Percentiles rank a stretch among this genome's conserved stretches.
Conservation (phyloP, 2,329 filamentous ascomycete genomes). For the Tolypocladium tundrense region DNA sequence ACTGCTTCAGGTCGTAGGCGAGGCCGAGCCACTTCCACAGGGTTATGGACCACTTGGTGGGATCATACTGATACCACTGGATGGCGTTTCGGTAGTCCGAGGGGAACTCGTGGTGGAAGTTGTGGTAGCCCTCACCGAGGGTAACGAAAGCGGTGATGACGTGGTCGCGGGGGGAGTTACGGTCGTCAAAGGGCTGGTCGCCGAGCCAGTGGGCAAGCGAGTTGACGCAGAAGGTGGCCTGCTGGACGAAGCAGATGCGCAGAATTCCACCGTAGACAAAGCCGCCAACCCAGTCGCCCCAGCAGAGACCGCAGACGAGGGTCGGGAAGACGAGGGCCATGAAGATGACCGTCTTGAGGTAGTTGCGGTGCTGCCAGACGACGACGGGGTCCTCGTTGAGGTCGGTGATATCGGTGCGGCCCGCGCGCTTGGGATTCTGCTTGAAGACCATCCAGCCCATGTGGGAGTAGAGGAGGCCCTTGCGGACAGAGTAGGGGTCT, state of each 20-base stretch:
- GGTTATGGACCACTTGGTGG: constrained; percentile 86
- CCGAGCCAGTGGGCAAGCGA: constrained; percentile 84
- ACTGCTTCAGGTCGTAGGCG: constrained; percentile 81
- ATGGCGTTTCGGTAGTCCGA: constrained; percentile 90
- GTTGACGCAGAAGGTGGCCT: constrained; percentile 91
- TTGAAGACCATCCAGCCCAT: constrained; percentile 90
- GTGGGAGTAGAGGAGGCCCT: constrained; percentile 69
- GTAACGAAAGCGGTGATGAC: constrained; percentile 78
- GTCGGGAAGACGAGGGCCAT: constrained; percentile 72
- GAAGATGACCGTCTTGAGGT: constrained; percentile 66
- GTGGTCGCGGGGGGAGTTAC: constrained; percentile 83
- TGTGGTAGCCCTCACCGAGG: constrained; percentile 84
- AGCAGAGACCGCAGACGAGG: constrained; percentile 64
- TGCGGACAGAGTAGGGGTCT: constrained; percentile 84
- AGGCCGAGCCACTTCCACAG: constrained; percentile 74
- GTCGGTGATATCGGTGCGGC: constrained; percentile 80
- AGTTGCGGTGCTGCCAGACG: constrained; percentile 81
- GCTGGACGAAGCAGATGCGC: constrained; percentile 81
- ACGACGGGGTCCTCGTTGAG: constrained; percentile 79
- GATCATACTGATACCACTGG: constrained; percentile 84
- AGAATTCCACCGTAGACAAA: constrained; percentile 80
- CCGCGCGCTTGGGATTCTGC: constrained; percentile 83
- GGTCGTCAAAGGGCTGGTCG: constrained; percentile 86
- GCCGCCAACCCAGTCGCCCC: constrained; percentile 73
- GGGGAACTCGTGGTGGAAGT: constrained; percentile 93